Evolutionary conservation across 306 rosid genomes (phyloP), one percentile per base, ranked within the genome.

Genomic region (Castanea mollissima): DNA sequence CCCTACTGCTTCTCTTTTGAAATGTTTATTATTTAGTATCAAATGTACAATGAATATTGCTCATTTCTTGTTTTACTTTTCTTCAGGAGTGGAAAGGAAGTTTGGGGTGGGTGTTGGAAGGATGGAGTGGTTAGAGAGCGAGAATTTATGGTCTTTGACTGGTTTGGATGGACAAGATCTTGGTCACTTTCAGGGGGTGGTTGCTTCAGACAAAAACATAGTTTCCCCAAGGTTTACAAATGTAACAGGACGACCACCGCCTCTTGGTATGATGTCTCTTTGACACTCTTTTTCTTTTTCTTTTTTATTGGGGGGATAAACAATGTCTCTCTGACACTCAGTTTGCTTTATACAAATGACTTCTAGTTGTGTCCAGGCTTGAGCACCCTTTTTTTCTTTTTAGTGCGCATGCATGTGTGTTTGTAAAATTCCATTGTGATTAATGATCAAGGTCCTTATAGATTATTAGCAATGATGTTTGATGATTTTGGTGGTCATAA

Each of bases 201-300:
- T 95, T 74, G 94, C 94, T 70, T 87, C 99, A 58, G 99, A 92
- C 83, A 95, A 92, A 85, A 95, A 80, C 75, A 79, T 92, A 74
- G 90, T 83, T 76, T 95, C 92, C 60, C 89, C 92, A n/a, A 83
- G 94, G 83, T 57, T 85, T 75, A 56, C 92, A 20, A 82, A 80
- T 76, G 94, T 86, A 56, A 82, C 95, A 19, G 96, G 97, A 76
- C 76, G 89, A 74, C 73, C 73, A 65, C 91, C 92, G 16, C 94
- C 95, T 65, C 94, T 95, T 44, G 98, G 99, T 92, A 95, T 72
- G 77, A 82, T 68, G 55, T 29, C 74, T 67, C 51, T 55, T 81
- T 74, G 54, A 71, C 76, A 60, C 56, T 29, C 11, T 2, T 2
- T 38, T 38, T 41, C 7, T 38, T 38, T 35, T 34, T 35, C 6